phyloP scores from a whole-genome alignment of 2,329 filamentous ascomycete species.

The Alternaria dauci region DNA sequence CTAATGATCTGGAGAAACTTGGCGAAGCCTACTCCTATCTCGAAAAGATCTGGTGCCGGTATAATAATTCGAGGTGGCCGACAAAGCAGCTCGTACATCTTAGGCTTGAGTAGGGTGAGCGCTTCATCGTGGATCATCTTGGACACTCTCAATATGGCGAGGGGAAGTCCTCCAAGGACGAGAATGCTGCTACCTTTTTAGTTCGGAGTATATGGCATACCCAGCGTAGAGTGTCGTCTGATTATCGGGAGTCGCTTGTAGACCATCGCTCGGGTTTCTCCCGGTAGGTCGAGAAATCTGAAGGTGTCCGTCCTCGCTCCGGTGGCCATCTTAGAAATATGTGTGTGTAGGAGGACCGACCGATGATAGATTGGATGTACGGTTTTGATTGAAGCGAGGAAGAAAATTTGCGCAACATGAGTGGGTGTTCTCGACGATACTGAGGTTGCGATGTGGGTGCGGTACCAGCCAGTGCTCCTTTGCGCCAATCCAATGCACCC shows the following conservation, averaged over 20 bases:
- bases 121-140: background rate
- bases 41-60: too few species aligned
- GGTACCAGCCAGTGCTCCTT: background rate
- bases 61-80: background rate
- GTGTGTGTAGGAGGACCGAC: background rate
- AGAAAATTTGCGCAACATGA: background rate
- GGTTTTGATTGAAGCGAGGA: background rate
- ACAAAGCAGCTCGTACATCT: background rate
- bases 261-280: constrained; percentile 23
- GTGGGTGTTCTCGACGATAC: background rate
- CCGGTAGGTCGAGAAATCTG: constrained; percentile 33
- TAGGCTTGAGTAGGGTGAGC: background rate
- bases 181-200: background rate
- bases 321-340: background rate
- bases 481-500: background rate
- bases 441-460: background rate
- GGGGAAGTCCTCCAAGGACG: background rate
- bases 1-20: background rate
- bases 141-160: background rate
- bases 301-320: constrained; percentile 6
- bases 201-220: too few species aligned
- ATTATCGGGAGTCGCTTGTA: constrained; percentile 16
- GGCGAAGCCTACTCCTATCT: too few species aligned
- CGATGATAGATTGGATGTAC: background rate
- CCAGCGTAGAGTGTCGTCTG: background rate